Percentiles rank a stretch among this genome's conserved stretches.
phyloP scores from a whole-genome alignment of 495 filamentous ascomycete genomes.

The Talaromyces trachyspermus region DNA sequence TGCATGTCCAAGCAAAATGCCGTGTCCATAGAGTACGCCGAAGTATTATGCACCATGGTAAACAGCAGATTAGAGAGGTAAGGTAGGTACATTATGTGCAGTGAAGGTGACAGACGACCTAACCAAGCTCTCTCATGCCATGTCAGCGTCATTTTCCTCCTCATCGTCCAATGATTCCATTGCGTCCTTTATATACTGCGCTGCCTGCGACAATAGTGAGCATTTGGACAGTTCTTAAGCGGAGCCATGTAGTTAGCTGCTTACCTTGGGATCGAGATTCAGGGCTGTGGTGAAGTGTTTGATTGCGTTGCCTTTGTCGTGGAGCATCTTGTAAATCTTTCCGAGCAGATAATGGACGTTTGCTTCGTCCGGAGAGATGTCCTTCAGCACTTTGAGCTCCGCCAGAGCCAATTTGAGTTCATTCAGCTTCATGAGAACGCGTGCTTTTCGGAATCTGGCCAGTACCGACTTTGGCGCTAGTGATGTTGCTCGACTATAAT shows the following conservation, averaged over 20 bases:
- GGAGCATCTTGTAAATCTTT: conserved; percentile 72
- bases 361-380: conserved; percentile 87
- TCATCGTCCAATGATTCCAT: conserved; percentile 87
- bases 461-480: conserved; percentile 75
- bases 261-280: conserved; percentile 94
- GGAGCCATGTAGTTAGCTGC: too few species aligned
- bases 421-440: conserved; percentile 71
- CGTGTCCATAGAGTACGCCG: not conserved
- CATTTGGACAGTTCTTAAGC: conserved; percentile 4
- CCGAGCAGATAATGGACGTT: conserved; percentile 92
- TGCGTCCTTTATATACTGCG: conserved; percentile 82
- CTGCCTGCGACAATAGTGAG: conserved; percentile 53
- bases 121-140: conserved; percentile 20
- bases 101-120: not conserved
- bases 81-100: conserved; percentile 2
- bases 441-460: conserved; percentile 86
- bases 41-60: not conserved
- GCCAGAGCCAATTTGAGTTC: conserved; percentile 60
- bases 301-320: conserved; percentile 73
- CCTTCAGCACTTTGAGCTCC: conserved; percentile 77
- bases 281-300: conserved; percentile 88
- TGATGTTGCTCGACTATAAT: conserved; percentile 72
- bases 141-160: conserved; percentile 65
- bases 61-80: not conserved
- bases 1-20: conserved; percentile 6